Evolutionary conservation across 768 basidiomycete genomes (phyloP).

Genomic region (Mycena belliarum): DNA sequence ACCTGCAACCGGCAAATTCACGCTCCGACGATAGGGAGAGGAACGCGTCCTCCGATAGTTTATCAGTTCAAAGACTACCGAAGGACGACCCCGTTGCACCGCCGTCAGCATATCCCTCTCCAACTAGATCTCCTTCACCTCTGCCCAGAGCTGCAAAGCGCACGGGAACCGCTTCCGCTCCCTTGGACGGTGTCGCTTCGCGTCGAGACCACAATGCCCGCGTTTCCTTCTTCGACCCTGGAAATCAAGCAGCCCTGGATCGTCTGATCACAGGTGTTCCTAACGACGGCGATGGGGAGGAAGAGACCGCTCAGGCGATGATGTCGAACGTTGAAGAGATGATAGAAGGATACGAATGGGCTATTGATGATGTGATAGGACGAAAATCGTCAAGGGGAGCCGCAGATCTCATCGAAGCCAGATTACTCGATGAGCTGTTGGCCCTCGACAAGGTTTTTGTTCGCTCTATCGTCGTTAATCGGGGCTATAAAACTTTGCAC

Average conservation of each 20-base stretch:
- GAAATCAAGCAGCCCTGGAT: conserved; percentile 73
- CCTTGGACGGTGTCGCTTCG: conserved; percentile 34
- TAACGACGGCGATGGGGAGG: conserved; percentile 60
- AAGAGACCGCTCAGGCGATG: conserved; percentile 78
- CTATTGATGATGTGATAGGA: conserved; percentile 73
- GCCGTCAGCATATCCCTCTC: conserved; percentile 29
- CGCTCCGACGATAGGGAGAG: conserved; percentile 10
- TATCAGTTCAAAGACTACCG: conserved; percentile 10
- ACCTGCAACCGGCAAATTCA: conserved; percentile 14
- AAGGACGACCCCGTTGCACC: conserved; percentile 24
- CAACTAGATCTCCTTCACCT: conserved; percentile 25
- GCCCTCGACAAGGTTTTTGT: conserved; percentile 85
- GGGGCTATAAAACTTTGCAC: conserved; percentile 11
- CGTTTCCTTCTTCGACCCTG: conserved; percentile 81
- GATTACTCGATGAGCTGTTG: conserved; percentile 85
- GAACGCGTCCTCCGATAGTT: conserved; percentile 26
- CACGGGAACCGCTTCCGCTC: conserved; percentile 18
- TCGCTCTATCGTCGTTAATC: not conserved
- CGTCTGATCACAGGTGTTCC: conserved; percentile 57
- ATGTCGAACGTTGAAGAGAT: conserved; percentile 96
- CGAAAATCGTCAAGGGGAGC: conserved; percentile 67
- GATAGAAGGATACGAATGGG: conserved; percentile 98
- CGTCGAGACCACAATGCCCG: conserved; percentile 69
- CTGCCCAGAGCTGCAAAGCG: conserved; percentile 19
- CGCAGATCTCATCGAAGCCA: conserved; percentile 89